Evolutionary conservation across 495 filamentous ascomycete genomes (phyloP).

Genomic region (Penicillium arizonense): DNA sequence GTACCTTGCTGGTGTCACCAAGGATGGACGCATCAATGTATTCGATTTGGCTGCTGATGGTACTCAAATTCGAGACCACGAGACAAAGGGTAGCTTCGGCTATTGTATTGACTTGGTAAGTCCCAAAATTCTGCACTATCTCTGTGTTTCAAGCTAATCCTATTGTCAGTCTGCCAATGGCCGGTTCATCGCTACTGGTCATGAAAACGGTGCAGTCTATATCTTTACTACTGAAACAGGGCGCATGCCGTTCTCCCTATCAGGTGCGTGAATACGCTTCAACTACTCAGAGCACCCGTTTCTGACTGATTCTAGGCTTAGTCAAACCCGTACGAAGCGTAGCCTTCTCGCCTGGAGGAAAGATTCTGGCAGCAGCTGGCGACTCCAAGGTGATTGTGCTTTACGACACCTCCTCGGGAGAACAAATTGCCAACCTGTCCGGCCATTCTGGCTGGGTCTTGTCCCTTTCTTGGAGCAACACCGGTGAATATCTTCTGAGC

Average conservation of each 20-base stretch:
- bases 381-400: slow-evolving; percentile 85
- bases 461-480: slow-evolving; percentile 85
- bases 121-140: not conserved
- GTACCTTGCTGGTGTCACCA: slow-evolving; percentile 77
- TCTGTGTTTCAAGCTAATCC: slow-evolving; percentile 8
- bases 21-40: slow-evolving; percentile 81
- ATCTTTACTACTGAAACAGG: slow-evolving; percentile 91
- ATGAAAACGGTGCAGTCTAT: slow-evolving; percentile 91
- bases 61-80: slow-evolving; percentile 71
- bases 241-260: slow-evolving; percentile 79
- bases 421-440: slow-evolving; percentile 82
- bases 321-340: slow-evolving; percentile 81
- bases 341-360: slow-evolving; percentile 81
- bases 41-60: slow-evolving; percentile 66
- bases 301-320: slow-evolving; percentile 56
- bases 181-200: slow-evolving; percentile 82
- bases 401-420: slow-evolving; percentile 87
- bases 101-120: slow-evolving; percentile 79
- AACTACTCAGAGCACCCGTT: not conserved
- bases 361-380: slow-evolving; percentile 86
- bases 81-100: slow-evolving; percentile 89
- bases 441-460: slow-evolving; percentile 85
- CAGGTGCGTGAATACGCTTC: slow-evolving; percentile 52
- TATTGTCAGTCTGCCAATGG: slow-evolving; percentile 65
- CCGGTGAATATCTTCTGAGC: slow-evolving; percentile 89